Conservation (phyloP, 176 grass and related monocot genomes). For the Ampelocalamus luodianensis region DNA sequence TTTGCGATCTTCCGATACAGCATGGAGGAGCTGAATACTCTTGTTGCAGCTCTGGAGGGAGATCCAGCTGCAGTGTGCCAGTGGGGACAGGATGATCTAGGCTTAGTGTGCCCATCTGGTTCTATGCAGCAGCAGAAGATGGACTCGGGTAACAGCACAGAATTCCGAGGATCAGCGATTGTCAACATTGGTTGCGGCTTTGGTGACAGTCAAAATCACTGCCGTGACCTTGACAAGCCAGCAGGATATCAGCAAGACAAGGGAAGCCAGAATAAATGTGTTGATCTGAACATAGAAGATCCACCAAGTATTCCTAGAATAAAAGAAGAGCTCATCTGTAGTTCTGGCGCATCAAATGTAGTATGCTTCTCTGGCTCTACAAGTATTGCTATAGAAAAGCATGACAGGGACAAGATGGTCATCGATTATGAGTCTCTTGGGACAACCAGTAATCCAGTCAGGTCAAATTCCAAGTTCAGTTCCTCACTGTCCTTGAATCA, state of each 20-base stretch:
- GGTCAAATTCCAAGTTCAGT: conserved; percentile 38
- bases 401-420: conserved; percentile 32
- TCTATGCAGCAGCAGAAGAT: conserved; percentile 39
- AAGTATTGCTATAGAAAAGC: not conserved
- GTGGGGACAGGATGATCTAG: conserved; percentile 47
- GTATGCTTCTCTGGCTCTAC: conserved; percentile 39
- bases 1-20: conserved; percentile 55
- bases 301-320: conserved; percentile 28
- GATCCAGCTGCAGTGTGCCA: conserved; percentile 47
- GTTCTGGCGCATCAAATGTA: conserved; percentile 26
- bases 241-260: conserved; percentile 11
- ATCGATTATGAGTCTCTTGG: conserved; percentile 19
- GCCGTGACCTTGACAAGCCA: conserved; percentile 38
- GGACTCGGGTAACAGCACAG: conserved; percentile 28
- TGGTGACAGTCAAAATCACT: conserved; percentile 13
- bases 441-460: conserved; percentile 37
- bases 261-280: conserved; percentile 31
- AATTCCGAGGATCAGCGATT: conserved; percentile 5
- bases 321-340: conserved; percentile 40
- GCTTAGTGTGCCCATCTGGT: conserved; percentile 42
- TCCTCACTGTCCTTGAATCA: conserved; percentile 43
- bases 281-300: conserved; percentile 54
- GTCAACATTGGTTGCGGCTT: conserved; percentile 26
- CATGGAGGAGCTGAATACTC: conserved; percentile 69
- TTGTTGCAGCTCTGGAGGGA: conserved; percentile 80